phyloP scores from a whole-genome alignment of 2,329 filamentous ascomycete species.

The Trichoderma sp. region DNA sequence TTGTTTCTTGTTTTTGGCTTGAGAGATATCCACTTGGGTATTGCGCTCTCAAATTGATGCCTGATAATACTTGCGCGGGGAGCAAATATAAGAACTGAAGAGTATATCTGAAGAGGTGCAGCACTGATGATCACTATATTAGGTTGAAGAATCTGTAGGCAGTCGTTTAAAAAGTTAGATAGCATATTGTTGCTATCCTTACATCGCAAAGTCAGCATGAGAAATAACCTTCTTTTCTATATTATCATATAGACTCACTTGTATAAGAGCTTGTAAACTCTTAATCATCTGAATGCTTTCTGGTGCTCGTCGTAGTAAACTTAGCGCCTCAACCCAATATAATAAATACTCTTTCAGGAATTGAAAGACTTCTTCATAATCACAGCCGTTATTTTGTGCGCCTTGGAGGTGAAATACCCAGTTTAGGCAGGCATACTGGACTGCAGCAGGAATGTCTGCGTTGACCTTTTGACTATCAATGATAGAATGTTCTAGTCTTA shows the following conservation, averaged over 20 bases:
- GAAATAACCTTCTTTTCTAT: too few species aligned
- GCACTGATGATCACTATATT: constrained; percentile 1
- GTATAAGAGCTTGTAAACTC: background rate
- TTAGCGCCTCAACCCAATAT: constrained; percentile 48
- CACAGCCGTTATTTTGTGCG: constrained; percentile 27
- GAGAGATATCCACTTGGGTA: constrained; percentile 1
- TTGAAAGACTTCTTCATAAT: constrained; percentile 36
- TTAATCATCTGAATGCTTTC: constrained; percentile 23
- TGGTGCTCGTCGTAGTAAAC: constrained; percentile 36
- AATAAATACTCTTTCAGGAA: constrained; percentile 48
- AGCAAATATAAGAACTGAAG: constrained; percentile 11
- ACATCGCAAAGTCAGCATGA: background rate
- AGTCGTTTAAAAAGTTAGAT: background rate
- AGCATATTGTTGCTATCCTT: background rate
- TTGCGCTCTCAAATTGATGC: background rate
- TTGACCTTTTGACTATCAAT: background rate
- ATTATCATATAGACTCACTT: background rate
- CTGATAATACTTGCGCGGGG: background rate
- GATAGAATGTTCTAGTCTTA: background rate
- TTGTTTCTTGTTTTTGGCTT: background rate
- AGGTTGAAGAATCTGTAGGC: background rate
- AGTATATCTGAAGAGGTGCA: constrained; percentile 13
- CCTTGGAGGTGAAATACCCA: constrained; percentile 38
- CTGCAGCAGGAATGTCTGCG: background rate
- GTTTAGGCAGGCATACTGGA: constrained; percentile 21